Percentiles rank a stretch among this genome's conserved stretches.
phyloP scores from a whole-genome alignment of 1,139 yeast species.

The Lizanozyma gosingica region DNA sequence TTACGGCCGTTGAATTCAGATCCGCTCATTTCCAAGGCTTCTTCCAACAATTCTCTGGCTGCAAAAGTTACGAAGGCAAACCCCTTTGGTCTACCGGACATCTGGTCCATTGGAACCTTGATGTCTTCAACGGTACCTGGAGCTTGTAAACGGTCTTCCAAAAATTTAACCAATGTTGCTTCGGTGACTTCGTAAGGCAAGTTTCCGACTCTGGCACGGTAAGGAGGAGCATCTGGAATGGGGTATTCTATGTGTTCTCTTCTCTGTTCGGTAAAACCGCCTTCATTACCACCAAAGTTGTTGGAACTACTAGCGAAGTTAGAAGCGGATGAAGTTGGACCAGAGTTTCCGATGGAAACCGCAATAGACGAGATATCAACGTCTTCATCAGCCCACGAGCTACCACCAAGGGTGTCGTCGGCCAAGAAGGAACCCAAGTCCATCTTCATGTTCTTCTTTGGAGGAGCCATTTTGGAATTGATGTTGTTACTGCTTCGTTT shows the following conservation, averaged over 20 bases:
- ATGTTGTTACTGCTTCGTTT: too few relatives aligned
- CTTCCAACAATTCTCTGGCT: slow-evolving; percentile 58
- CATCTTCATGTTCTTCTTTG: slow-evolving; percentile 39
- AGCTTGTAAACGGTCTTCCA: slow-evolving; percentile 52
- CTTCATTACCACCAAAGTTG: neutral
- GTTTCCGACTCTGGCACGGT: slow-evolving; percentile 77
- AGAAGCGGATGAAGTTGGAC: neutral
- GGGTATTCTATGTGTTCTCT: slow-evolving; percentile 62
- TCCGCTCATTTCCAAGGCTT: slow-evolving; percentile 58
- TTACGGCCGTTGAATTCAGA: slow-evolving; percentile 66
- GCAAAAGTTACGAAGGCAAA: slow-evolving; percentile 80
- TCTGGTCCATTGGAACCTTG: slow-evolving; percentile 61
- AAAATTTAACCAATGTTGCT: slow-evolving; percentile 54
- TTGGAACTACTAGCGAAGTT: neutral
- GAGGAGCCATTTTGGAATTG: slow-evolving; percentile 34
- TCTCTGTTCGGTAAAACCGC: neutral
- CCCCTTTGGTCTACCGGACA: slow-evolving; percentile 63
- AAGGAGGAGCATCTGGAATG: slow-evolving; percentile 88
- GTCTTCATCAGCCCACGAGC: slow-evolving; percentile 75
- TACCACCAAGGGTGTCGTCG: slow-evolving; percentile 44
- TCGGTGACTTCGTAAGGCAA: slow-evolving; percentile 80
- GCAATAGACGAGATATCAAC: slow-evolving; percentile 59
- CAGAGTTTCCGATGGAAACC: slow-evolving; percentile 36
- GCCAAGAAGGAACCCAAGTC: slow-evolving; percentile 44
- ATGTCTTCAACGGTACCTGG: slow-evolving; percentile 47